Evolutionary conservation across 1,284 basidiomycete species (phyloP), one percentile per base, ranked within the genome.

Genomic region (Fomitopsis betulina): DNA sequence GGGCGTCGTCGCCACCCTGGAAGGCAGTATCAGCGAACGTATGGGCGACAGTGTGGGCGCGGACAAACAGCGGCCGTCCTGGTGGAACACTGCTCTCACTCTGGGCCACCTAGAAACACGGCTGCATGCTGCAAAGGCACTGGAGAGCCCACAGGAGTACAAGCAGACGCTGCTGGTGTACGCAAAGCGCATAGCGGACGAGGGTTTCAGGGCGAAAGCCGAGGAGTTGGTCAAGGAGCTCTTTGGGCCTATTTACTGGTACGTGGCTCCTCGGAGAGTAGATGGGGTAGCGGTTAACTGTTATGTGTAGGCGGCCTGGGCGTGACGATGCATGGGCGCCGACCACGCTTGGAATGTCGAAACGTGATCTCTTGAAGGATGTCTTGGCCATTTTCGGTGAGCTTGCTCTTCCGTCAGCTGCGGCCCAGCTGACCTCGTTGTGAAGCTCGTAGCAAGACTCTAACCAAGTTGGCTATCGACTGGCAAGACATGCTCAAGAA

Each of bases 141-240:
- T 95, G 39, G 89, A 93, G 19, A 94, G 93, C 63, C 83, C 85
- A n/a, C 73, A 77, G 50, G 94, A 97, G 73, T 95, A 91, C 73
- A 89, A 86, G 72, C 81, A 86, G 65, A 85, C 84, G 58, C 69
- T 96, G 64, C 65, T 87, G 57, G 67, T 85, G 63, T 96, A 96
- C 72, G 87, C 91, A 52, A 89, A 85, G 76, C 86, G 83, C 72
- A 78, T 97, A 50, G 91, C 87, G 37, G 90, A 96, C 64, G 93
- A 95, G 70, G 91, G 89, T 0, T 93, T 94, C 71, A 78, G 84
- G 60, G 87, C 78, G 32, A 93, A 94, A 68, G 94, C 87, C 9
- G 93, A 95, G 70, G 95, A 96, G 71, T 73, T 98, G 55, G 82
- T 95, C 52, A 87, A 82, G 69, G 94, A 96, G 61, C 76, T 97